phyloP scores from a whole-genome alignment of 2,329 filamentous ascomycete genomes.

The Pestalotiopsis fici region DNA sequence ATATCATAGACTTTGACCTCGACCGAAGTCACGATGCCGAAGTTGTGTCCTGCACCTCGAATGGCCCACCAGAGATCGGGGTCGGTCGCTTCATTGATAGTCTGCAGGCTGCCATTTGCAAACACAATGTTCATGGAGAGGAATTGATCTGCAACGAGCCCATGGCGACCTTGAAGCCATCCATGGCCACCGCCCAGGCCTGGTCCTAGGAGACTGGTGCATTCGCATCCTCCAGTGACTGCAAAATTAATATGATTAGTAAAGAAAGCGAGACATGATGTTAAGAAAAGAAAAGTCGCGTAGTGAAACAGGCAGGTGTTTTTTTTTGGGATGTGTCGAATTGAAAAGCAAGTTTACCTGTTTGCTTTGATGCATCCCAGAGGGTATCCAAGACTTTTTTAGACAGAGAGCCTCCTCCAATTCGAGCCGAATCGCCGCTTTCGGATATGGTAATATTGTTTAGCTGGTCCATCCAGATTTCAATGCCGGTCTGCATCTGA shows the following conservation, averaged over 20 bases:
- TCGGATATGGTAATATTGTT: conserved; percentile 40
- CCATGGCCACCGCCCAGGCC: conserved; percentile 47
- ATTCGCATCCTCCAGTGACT: conserved; percentile 55
- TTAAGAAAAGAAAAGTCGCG: neutral
- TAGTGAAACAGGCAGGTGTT: neutral
- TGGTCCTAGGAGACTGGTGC: conserved; percentile 46
- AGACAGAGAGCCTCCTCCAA: conserved; percentile 48
- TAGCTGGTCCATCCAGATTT: conserved; percentile 48
- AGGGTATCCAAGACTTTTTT: conserved; percentile 48
- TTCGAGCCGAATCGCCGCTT: conserved; percentile 45
- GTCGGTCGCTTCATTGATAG: conserved; percentile 26
- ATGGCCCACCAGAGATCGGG: conserved; percentile 58
- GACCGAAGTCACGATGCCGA: conserved; percentile 54
- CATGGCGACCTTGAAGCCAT: conserved; percentile 40
- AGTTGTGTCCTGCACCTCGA: conserved; percentile 59
- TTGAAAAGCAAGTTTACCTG: conserved; percentile 30
- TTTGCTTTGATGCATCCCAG: conserved; percentile 52
- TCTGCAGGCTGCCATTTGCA: conserved; percentile 36
- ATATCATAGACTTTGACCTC: conserved; percentile 47
- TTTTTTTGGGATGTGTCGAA: neutral
- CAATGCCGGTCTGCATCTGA: conserved; percentile 48
- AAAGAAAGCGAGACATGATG: neutral
- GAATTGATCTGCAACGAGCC: conserved; percentile 42
- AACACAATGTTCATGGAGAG: conserved; percentile 40
- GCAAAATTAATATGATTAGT: conserved; percentile 6